phyloP scores from a whole-genome alignment of 768 basidiomycete species.

The Xerocomus potaroensis region DNA sequence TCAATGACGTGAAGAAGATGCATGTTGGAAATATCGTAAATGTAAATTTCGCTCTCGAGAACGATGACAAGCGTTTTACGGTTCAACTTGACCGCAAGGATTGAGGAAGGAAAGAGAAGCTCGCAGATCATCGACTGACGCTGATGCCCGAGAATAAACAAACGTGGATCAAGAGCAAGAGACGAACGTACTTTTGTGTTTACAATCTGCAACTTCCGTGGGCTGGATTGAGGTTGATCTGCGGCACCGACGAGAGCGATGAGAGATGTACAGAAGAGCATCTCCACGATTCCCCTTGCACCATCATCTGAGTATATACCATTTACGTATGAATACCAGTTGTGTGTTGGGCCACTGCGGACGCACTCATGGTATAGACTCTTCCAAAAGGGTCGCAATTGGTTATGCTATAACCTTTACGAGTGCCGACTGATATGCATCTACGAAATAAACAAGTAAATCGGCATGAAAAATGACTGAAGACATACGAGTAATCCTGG shows the following conservation, averaged over 20 bases:
- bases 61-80: constrained; percentile 95
- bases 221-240: constrained; percentile 86
- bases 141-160: constrained; percentile 34
- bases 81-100: constrained; percentile 97
- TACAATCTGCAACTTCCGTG: constrained; percentile 93
- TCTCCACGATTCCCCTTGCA: constrained; percentile 94
- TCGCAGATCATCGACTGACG: constrained; percentile 99
- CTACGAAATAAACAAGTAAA: constrained; percentile 31
- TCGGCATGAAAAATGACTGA: not conserved
- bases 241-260: constrained; percentile 96
- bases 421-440: constrained; percentile 92
- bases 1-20: constrained; percentile 95
- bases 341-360: not conserved
- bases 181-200: constrained; percentile 84
- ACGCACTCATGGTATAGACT: constrained; percentile 92
- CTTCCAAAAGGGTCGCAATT: constrained; percentile 98
- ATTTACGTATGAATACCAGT: not conserved
- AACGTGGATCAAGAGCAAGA: not conserved
- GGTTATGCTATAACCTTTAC: constrained; percentile 94
- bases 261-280: constrained; percentile 98
- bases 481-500: constrained; percentile 87
- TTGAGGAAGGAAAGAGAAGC: constrained; percentile 92
- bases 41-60: constrained; percentile 96
- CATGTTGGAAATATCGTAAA: constrained; percentile 99
- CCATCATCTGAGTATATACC: constrained; percentile 64